These are phyloP conservation scores for Solanum bulbocastanum DNA, from an alignment of 257 asterid species.

Conservation along the genomic window DNA sequence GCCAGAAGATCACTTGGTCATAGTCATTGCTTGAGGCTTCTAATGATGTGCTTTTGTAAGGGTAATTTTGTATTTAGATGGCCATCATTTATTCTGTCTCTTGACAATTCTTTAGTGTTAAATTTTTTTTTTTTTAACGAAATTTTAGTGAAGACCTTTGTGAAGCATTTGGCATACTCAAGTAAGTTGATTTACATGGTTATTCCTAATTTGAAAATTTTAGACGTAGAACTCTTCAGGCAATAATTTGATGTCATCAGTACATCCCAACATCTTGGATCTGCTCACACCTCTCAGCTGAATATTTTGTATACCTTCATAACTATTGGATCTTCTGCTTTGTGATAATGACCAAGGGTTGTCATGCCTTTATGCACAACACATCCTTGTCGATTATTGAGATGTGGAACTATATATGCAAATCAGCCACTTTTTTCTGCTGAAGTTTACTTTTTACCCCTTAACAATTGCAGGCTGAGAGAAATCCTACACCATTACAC, in stretches of 20 bases:
- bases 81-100: not conserved
- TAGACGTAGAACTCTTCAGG: not conserved
- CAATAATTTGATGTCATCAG: not conserved
- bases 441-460: slow-evolving; percentile 3
- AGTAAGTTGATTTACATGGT: not conserved
- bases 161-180: not conserved
- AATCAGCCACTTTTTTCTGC: not conserved
- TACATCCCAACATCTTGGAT: not conserved
- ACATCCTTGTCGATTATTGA: not conserved
- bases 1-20: not conserved
- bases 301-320: not conserved
- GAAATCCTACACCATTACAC: slow-evolving; percentile 78
- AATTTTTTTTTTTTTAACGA: not conserved
- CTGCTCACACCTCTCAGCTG: not conserved
- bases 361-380: not conserved
- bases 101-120: not conserved
- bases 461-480: slow-evolving; percentile 53
- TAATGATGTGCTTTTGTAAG: not conserved
- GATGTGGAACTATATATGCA: not conserved
- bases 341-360: not conserved
- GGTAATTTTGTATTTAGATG: not conserved
- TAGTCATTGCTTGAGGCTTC: not conserved
- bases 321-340: not conserved
- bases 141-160: not conserved
- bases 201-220: not conserved